Evolutionary conservation across 2,329 filamentous ascomycete genomes (phyloP).

Genomic region (Ophiostoma sp.): DNA sequence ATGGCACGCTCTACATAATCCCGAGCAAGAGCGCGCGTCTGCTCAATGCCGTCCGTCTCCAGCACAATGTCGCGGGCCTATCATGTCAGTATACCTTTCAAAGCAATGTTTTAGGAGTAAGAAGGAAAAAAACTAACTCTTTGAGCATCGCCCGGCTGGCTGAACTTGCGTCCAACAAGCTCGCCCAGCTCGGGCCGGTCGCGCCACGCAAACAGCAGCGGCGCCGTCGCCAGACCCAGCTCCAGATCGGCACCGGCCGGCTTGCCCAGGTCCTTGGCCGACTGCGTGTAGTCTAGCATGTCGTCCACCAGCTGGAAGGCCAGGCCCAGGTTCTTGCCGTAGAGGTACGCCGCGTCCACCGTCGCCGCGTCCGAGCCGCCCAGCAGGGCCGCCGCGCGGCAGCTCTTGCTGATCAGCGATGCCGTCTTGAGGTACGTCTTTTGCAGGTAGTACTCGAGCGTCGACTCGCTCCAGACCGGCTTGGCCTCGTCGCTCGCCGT

Average conservation of each 20-base stretch:
- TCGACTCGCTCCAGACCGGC: slow-evolving; percentile 81
- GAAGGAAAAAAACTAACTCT: slow-evolving; percentile 53
- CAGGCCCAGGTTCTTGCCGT: slow-evolving; percentile 87
- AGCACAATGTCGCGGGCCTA: slow-evolving; percentile 84
- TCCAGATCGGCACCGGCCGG: slow-evolving; percentile 92
- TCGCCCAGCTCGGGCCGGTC: slow-evolving; percentile 75
- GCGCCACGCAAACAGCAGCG: slow-evolving; percentile 93
- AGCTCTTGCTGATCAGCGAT: slow-evolving; percentile 92
- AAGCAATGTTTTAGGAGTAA: not conserved
- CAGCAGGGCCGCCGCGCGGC: slow-evolving; percentile 80
- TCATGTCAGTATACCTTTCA: slow-evolving; percentile 17
- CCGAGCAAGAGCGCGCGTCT: slow-evolving; percentile 83
- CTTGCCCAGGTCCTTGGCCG: slow-evolving; percentile 80
- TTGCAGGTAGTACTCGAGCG: slow-evolving; percentile 87
- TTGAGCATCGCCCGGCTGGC: slow-evolving; percentile 73
- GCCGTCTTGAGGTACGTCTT: slow-evolving; percentile 98
- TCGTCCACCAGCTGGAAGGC: slow-evolving; percentile 98
- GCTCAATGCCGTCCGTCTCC: slow-evolving; percentile 79
- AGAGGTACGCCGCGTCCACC: slow-evolving; percentile 84
- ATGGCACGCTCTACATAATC: slow-evolving; percentile 88
- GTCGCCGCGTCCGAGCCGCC: slow-evolving; percentile 70
- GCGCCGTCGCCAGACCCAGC: slow-evolving; percentile 87
- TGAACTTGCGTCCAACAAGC: slow-evolving; percentile 88
- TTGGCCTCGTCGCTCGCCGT: slow-evolving; percentile 81
- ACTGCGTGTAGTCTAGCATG: slow-evolving; percentile 93